Evolutionary conservation across 78 protist genomes (phyloP), one percentile per base, ranked within the genome.

Genomic region (Dictyostelium capitatum): DNA sequence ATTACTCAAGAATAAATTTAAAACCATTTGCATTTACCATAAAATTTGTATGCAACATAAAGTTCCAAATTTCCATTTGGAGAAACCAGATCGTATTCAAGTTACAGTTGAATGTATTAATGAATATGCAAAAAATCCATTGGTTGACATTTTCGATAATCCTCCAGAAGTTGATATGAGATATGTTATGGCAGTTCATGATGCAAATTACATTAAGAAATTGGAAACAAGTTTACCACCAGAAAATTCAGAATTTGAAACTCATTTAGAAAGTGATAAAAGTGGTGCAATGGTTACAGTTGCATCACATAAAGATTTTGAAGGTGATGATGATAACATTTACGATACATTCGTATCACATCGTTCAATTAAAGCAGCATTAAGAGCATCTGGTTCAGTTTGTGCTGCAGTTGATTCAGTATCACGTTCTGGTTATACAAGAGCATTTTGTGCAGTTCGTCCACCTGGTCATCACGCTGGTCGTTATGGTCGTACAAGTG

Each of bases 401-500:
- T 83, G 92, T 57, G 53, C 83, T 11, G 97, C 97, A 11, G 91
- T 95, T 47, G 95, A 95, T 47, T 56, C 82, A 4, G 97, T 95
- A 17, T 57, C 87, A 12, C 23, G 65, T 7, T 20, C 82, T 15
- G 62, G 72, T 7, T 62, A 53, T 72, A 87, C 85, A n/a, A 70
- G 92, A 50, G 79, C 91, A 7, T 92, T 96, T 65, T 92, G 96
- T 70, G 96, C 96, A 14, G 82, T 96, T 28, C 91, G 98, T 28
- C 98, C 98, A n/a, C 98, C 98, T 0, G 98, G 98, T 9, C 95
- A 91, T 91, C 95, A 91, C 56, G 96, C 97, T n/a, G 92, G 97
- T 37, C 43, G 70, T 20, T 73, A 62, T 28, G 96, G 96, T 32
- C 80, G 89, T 23, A 81, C 83, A 9, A 46, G 67, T 62, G 96